Evolutionary conservation across 1,139 yeast species (phyloP), one percentile per base, ranked within the genome.

Genomic region (Hanseniaspora gamundiae): DNA sequence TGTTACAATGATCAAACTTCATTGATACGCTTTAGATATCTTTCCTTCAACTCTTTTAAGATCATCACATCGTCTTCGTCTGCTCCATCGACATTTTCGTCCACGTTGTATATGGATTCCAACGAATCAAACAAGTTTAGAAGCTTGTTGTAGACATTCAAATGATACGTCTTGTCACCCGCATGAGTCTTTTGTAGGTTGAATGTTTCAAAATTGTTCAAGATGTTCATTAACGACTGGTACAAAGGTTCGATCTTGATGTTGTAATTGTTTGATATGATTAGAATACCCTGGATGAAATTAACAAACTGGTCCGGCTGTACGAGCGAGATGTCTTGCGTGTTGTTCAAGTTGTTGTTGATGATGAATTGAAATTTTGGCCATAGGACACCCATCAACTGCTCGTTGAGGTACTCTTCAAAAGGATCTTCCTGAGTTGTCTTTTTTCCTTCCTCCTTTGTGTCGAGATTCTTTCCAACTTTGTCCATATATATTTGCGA

Each of bases 271-370:
- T 54, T 50, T 4, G 80, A 71, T 24, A 88, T 64, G 42, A 77
- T 76, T 45, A 87, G 66, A 27, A 88, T 62, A 2, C 93, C 93
- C 53, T 78, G 73, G n/a, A 88, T 55, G 45, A 82, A 73, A 47
- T 77, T 79, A 17, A 21, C 28, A 62, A 86, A 83, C 47, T 83
- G 84, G 52, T 85, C 88, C 0, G 97, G 85, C 21, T 86, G 64
- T 50, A 59, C 85, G 68, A 65, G 87, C 53, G 78, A 91, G 21
- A 33, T 16, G 11, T 33, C 36, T 4, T 14, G n/a, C n/a, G 16
- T 17, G 22, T 33, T 33, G 11, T 33, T 33, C 14, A 33, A 8
- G 36, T 33, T 33, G 36, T 33, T 33, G 36, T 33, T 33, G 8
- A 39, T 38, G 11, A 44, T 41, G 8, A n/a, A 31, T 39, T 44